Evolutionary conservation across 1,139 yeast species (phyloP).

Genomic region (Pichia terricola): DNA sequence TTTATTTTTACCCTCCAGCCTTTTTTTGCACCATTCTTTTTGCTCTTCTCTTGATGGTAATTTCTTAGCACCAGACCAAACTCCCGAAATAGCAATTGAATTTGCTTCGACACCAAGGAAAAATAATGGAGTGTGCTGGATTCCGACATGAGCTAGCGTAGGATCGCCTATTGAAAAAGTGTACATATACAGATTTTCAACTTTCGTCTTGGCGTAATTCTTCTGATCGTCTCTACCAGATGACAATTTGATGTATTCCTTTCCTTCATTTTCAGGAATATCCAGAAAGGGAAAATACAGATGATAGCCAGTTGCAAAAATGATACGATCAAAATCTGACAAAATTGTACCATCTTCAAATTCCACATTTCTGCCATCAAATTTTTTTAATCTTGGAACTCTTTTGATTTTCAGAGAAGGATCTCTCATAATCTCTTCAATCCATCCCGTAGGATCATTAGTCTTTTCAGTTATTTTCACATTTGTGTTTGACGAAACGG

Average conservation of each 20-base stretch:
- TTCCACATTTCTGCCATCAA: conserved; percentile 17
- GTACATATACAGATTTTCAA: conserved; percentile 30
- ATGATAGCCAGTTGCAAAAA: conserved; percentile 41
- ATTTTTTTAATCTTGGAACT: conserved; percentile 12
- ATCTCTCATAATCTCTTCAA: conserved; percentile 6
- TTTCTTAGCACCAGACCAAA: conserved; percentile 27
- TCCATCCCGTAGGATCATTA: conserved; percentile 5
- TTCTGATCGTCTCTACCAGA: conserved; percentile 13
- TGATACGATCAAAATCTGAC: conserved; percentile 29
- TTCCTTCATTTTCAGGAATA: conserved; percentile 17
- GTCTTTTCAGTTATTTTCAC: background rate
- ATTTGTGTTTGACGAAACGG: conserved; percentile 2
- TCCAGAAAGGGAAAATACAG: conserved; percentile 31
- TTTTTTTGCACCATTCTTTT: conserved; percentile 14
- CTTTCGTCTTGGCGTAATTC: conserved; percentile 15
- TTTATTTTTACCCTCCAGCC: conserved; percentile 15
- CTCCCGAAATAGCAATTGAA: conserved; percentile 39
- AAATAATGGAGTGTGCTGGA: conserved; percentile 31
- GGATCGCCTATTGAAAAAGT: conserved; percentile 36
- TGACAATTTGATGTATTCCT: conserved; percentile 15
- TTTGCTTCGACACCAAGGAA: conserved; percentile 36
- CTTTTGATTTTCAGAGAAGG: conserved; percentile 2
- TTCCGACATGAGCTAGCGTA: conserved; percentile 34
- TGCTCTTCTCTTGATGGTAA: conserved; percentile 22
- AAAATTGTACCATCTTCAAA: conserved; percentile 30